Base-by-base conservation (phyloP, 1,284 basidiomycete species). In the Fistulinella cinereoalba region DNA sequence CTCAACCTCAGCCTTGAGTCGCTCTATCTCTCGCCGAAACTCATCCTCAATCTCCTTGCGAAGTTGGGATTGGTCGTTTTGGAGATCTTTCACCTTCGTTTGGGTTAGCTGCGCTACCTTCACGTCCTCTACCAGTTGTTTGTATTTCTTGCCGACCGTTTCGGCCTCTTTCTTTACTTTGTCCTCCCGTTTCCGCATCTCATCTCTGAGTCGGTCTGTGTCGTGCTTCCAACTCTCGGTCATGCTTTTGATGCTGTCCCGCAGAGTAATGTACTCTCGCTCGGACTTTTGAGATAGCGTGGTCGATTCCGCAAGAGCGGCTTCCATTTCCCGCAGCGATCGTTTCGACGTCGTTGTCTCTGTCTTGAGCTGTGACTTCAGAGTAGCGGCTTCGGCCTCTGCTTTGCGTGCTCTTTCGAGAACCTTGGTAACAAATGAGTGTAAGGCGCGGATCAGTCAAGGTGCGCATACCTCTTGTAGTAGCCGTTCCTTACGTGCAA, bases 401-500 rank as follows among this genome's bases (percentile, higher is more conserved):
- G 88, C 88, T 61, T 88, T 91, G 42, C 88, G 79, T 25, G 88
- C 88, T 15, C 88, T 79, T 53, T 90, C 88, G 19, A 90, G 72
- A 13, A 88, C 82, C 85, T 88, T 15, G 13, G 22, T 19, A 46
- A 31, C 22, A 38, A n/a, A 19, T 53, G 27, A 55, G 43, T 18
- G 22, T 3, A 16, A 27, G 8, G 23, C 5, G 22, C 21, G 4
- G 13, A 9, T 27, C 19, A 42, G 41, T n/a, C 29, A 1, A 48
- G 25, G 39, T 16, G n/a, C 29, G 61, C 72, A 46, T 52, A 85
- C 85, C 74, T 94, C 91, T 64, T 89, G 84, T 49, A 92, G 67
- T 46, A 92, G 62, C 47, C 92, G 75, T 66, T 94, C 91, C 63
- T 94, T 94, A 47, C 91, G 75, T 22, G 87, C 80, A 10, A 94